A percentile compares a stretch with the other conserved stretches of the same genome.
Evolutionary conservation across 495 filamentous ascomycete genomes (phyloP).

Genomic region (Aspergillus hancockii): DNA sequence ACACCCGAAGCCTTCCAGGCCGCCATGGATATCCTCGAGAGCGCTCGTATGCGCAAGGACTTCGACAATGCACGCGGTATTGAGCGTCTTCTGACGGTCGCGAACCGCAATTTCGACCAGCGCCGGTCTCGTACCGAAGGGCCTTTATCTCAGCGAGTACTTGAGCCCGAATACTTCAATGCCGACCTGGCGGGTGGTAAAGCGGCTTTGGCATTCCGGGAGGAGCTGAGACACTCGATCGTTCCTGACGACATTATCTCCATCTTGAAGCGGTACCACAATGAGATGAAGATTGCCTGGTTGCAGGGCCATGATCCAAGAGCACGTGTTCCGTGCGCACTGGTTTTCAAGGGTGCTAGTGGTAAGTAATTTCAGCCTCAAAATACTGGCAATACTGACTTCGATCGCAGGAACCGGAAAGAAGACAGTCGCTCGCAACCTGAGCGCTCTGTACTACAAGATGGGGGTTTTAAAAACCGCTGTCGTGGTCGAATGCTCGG

Average conservation of each 20-base stretch:
- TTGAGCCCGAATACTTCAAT: conserved; percentile 21
- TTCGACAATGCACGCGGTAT: conserved; percentile 23
- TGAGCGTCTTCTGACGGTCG: conserved; percentile 19
- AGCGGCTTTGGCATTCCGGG: conserved; percentile 13
- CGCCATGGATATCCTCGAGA: conserved; percentile 19
- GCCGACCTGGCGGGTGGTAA: conserved; percentile 8
- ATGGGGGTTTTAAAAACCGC: conserved; percentile 42
- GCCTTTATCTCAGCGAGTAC: conserved; percentile 9
- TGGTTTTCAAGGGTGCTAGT: conserved; percentile 24
- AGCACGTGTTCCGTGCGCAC: conserved; percentile 9
- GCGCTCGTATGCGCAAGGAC: conserved; percentile 20
- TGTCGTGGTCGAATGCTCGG: conserved; percentile 41
- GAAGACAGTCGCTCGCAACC: conserved; percentile 43
- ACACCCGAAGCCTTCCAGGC: conserved; percentile 24
- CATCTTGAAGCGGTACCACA: conserved; percentile 19
- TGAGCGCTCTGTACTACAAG: conserved; percentile 24
- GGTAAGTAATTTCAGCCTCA: conserved; percentile 9
- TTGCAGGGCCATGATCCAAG: conserved; percentile 15
- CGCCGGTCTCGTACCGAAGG: conserved; percentile 5
- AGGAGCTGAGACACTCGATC: conserved; percentile 17
- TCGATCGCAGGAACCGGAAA: conserved; percentile 44
- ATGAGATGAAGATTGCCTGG: conserved; percentile 19
- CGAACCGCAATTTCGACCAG: conserved; percentile 19
- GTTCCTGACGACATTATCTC: conserved; percentile 22
- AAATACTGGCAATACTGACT: background rate